Base-by-base conservation (phyloP, 805 yeast species). In the Wickerhamomyces bisporus region DNA sequence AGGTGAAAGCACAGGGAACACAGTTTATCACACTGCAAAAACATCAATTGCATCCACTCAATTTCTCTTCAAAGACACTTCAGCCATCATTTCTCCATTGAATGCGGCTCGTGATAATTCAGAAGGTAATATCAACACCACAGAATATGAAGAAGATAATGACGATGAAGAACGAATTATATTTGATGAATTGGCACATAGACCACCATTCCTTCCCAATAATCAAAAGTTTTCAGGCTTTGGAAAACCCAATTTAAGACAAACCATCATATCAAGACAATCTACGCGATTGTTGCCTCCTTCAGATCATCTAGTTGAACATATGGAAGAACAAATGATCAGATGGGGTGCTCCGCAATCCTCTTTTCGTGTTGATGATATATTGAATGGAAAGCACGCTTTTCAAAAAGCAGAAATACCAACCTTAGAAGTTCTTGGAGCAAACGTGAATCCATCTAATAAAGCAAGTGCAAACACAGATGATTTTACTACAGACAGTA, bases 291-390 rank as follows among this genome's bases (percentile, higher is more conserved):
- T 52, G 2, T 45, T 52, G 23, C 65, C 66, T 1, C 33, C 48
- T 4, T 35, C 37, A 14, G 54, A 48, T 38, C 43, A 50, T 30
- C 38, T 60, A 6, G 41, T 52, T 21, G 57, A 54, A 10, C 41
- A 45, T 27, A 62, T 64, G 68, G 70, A 65, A 36, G 64, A 62
- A 10, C 51, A 59, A 32, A 41, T 66, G 26, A 48, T 60, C 1
- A 50, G 68, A 19, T 65, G 65, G 65, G 51, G 60, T 28, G 55
- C 65, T 3, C 52, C 64, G 3, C 49, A 40, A 24, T 47, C 59
- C 12, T 49, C 55, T 17, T 47, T 48, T 28, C 51, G 38, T 17
- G 57, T 49, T 15, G 58, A 52, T 21, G 58, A 52, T 19, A 49
- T 58, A 10, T 43, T 65, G 27, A 52, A 49, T 28, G 67, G 66